Evolutionary conservation across 495 filamentous ascomycete species (phyloP).

Genomic region (Penicillium argentinense): DNA sequence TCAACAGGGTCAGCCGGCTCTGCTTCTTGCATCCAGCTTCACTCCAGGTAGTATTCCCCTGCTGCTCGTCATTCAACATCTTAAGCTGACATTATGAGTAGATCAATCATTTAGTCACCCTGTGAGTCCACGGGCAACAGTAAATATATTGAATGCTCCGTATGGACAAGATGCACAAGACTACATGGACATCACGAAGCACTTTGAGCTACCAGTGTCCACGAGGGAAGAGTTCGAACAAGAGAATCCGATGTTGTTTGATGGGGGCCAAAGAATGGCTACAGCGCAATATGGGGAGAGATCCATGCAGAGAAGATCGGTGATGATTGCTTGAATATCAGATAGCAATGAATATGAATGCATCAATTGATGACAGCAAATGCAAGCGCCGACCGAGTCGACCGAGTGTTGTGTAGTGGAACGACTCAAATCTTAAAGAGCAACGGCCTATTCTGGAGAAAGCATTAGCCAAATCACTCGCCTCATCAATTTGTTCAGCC

Average conservation of each 20-base stretch:
- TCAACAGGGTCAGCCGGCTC: slow-evolving; percentile 14
- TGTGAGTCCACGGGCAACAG: slow-evolving; percentile 13
- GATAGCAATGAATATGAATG: background rate
- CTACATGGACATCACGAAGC: slow-evolving; percentile 16
- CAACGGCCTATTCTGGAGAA: slow-evolving; percentile 11
- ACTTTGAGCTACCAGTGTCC: slow-evolving; percentile 26
- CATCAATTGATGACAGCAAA: no score
- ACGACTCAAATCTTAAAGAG: slow-evolving; percentile 19
- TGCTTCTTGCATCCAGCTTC: slow-evolving; percentile 7
- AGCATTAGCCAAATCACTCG: slow-evolving; percentile 12
- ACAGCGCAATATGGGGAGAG: slow-evolving; percentile 2
- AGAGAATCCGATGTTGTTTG: background rate
- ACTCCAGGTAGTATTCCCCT: slow-evolving; percentile 17
- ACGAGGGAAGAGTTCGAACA: background rate
- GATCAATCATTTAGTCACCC: slow-evolving; percentile 3
- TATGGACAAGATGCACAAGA: slow-evolving; percentile 8
- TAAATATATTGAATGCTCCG: slow-evolving; percentile 23
- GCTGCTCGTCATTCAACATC: background rate
- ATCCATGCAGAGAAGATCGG: background rate
- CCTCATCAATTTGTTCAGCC: slow-evolving; percentile 1
- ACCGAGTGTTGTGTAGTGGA: background rate
- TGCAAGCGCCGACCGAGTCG: no score
- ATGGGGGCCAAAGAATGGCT: background rate
- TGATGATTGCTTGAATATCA: slow-evolving; percentile 8
- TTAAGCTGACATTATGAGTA: slow-evolving; percentile 2